Evolutionary conservation across 2,329 filamentous ascomycete genomes (phyloP), one percentile per base, ranked within the genome.

Genomic region (Talaromyces sp.): DNA sequence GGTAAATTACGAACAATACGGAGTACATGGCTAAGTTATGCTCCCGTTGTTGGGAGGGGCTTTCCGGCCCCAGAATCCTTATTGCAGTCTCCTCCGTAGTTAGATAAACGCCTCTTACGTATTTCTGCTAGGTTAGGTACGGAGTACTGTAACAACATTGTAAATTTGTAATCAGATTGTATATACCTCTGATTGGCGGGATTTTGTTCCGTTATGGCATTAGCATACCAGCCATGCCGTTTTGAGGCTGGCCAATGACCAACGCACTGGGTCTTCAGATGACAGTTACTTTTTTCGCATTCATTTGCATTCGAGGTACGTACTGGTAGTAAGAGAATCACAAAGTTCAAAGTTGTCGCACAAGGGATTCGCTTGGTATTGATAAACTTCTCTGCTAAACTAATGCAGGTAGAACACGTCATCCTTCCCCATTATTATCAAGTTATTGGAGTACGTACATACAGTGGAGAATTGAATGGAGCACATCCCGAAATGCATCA

Each of bases 181-280:
- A n/a, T n/a, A n/a, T n/a, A n/a, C n/a, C 31, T 22, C 21, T 48
- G 21, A 50, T 56, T 56, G 53, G 53, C 40, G 53, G 53, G 21
- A 48, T 35, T 37, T 15, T 15, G 22, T 37, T 31, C 53, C 53
- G 53, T n/a, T n/a, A 28, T 56, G 15, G 4, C 19, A 6, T 52
- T 17, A 2, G n/a, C 10, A 51, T 28, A 28, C n/a, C n/a, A n/a
- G n/a, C n/a, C n/a, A 22, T 13, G 31, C 46, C n/a, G 28, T 35
- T 21, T 35, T 31, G 17, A 10, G 13, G 21, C 41, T 21, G 41
- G 21, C 54, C 54, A 56, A 50, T 56, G 36, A 39, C 54, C 54
- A 22, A 22, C 35, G 25, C 43, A 19, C 36, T 48, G 53, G 53
- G 39, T 50, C 53, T 48, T 48, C 8, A 41, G 10, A 31, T 43